Evolutionary conservation across 192 early-diverging fungal genomes (phyloP).

Genomic region (Umbelopsis sp.): DNA sequence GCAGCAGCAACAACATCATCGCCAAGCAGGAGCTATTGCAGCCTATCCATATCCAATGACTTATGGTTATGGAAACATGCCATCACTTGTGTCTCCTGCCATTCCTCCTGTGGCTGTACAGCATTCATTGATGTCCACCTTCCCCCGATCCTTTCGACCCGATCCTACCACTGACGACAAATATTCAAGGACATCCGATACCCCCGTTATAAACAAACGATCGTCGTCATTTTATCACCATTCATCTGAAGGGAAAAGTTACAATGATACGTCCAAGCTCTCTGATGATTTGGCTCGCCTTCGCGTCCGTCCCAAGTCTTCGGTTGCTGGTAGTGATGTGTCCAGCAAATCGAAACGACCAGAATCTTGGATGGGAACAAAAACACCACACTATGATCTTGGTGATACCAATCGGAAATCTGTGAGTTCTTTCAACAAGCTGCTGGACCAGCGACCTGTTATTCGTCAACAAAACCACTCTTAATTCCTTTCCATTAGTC

Average conservation of each 20-base stretch:
- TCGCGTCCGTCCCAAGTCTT: not conserved
- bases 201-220: not conserved
- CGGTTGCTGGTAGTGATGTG: not conserved
- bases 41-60: not conserved
- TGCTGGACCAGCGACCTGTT: constrained; percentile 7
- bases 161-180: not conserved
- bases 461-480: constrained; percentile 2
- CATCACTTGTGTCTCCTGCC: not conserved
- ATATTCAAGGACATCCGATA: not conserved
- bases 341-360: not conserved
- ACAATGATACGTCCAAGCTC: not conserved
- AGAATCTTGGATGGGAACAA: not conserved
- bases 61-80: constrained; percentile 5
- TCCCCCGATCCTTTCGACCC: not conserved
- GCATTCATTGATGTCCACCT: not conserved
- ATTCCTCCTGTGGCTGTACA: not conserved
- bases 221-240: not conserved
- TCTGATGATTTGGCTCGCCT: not conserved
- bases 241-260: not conserved
- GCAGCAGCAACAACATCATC: constrained; percentile 3
- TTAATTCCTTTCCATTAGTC: not conserved
- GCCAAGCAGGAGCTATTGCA: not conserved
- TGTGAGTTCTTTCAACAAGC: not conserved
- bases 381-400: not conserved
- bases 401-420: not conserved